phyloP scores from a whole-genome alignment of 192 early-diverging fungal genomes.

The Haplosporangium gracile region DNA sequence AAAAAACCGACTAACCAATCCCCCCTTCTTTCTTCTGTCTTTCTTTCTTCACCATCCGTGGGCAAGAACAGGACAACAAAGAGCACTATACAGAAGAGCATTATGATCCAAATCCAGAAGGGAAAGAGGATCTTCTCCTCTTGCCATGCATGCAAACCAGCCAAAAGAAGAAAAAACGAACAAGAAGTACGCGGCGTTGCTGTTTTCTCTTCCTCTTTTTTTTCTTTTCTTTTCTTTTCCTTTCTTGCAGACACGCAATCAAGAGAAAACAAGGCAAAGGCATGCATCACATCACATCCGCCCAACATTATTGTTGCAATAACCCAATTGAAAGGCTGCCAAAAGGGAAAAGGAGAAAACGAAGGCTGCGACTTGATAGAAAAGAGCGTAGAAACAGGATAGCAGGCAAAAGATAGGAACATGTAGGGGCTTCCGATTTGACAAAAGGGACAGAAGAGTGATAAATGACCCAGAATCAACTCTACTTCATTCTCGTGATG shows the following conservation, averaged over 20 bases:
- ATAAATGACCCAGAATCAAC: neutral
- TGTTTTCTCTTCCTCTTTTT: neutral
- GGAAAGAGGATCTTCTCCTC: conserved; percentile 31
- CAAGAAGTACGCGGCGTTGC: neutral
- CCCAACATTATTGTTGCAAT: neutral
- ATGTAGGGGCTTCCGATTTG: neutral
- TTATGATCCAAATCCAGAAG: neutral
- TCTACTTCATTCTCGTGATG: too few relatives aligned
- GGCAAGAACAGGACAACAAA: neutral
- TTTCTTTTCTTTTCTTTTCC: neutral
- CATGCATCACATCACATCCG: neutral
- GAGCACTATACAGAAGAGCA: neutral
- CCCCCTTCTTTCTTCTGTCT: neutral
- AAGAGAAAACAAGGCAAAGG: neutral
- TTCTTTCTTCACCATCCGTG: neutral
- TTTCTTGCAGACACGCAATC: neutral
- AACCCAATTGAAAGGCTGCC: too few relatives aligned
- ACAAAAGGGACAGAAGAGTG: neutral
- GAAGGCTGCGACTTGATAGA: neutral
- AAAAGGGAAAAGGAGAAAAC: neutral
- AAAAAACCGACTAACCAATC: neutral
- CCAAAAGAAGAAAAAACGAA: neutral
- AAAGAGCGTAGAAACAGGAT: neutral
- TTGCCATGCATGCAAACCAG: conserved; percentile 9
- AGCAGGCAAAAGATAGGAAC: neutral